Base-by-base conservation (phyloP, 805 yeast species). In the Metschnikowia bowlesiae region DNA sequence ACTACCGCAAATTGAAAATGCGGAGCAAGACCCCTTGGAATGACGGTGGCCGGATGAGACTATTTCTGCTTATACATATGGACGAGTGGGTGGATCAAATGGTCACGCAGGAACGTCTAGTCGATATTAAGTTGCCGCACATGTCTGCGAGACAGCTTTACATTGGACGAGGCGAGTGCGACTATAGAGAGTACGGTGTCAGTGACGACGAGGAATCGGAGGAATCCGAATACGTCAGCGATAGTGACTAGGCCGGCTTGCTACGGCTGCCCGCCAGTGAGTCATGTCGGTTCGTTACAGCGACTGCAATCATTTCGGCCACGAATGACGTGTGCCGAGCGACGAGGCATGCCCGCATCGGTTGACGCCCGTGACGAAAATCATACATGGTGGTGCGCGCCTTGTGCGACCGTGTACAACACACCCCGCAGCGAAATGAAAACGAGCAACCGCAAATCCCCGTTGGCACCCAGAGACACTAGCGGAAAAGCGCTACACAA, bases 11-110 rank as follows among this genome's bases (percentile, higher is more conserved):
- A 62, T 67, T 92, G 45, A 71, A 88, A 51, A 14, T 59, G 26
- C 62, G 57, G 46, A 67, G 73, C 8, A 63, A 67, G 55, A 51
- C 53, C 16, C 74, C 75, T 2, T 47, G 33, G 8, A 55, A 64
- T 26, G 50, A 41, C 31, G 32, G 51, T 5, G 67, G 65, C 4
- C 67, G 53, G 1, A 66, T 70, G 2, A 57, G 63, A 8, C 69
- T 62, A 33, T 65, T 82, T 47, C 68, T 71, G 22, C 32, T 72
- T 18, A 59, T 59, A 5, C 77, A 81, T 60, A 74, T 92, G 69
- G 98, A 92, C 65, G 92, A 84, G 61, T 79, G 84, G 61, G 78
- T 82, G 0, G 96, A 92, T 58, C 67, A 69, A 38, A 62, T 92
- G 43, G 64, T 85, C 28, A 70, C 62, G 1, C 71, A 77, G 34